phyloP scores from a whole-genome alignment of 805 yeast species.

The Candida michaelii region DNA sequence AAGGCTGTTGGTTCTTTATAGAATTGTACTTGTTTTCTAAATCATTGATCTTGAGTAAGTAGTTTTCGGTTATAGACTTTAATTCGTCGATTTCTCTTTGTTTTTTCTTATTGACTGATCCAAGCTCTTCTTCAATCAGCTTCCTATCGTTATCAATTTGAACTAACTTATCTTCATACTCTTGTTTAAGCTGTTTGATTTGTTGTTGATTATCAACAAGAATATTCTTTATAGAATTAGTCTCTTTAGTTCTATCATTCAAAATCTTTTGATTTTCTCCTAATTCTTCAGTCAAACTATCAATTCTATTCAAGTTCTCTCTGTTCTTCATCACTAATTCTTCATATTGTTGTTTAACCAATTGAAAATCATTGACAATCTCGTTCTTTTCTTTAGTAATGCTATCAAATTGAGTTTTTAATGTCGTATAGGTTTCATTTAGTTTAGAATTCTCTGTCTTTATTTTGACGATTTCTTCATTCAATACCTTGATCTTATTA shows the following conservation, averaged over 20 bases:
- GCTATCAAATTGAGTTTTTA: conserved; percentile 36
- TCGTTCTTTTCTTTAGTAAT: conserved; percentile 31
- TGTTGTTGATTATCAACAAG: conserved; percentile 67
- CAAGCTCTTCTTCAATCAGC: conserved; percentile 54
- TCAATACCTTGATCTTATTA: conserved; percentile 29
- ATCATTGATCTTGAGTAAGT: conserved; percentile 40
- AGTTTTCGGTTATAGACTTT: conserved; percentile 40
- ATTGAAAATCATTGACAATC: conserved; percentile 41
- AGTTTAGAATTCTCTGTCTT: conserved; percentile 45
- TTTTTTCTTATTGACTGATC: conserved; percentile 46
- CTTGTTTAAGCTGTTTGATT: conserved; percentile 51
- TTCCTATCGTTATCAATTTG: conserved; percentile 60
- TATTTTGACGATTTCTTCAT: conserved; percentile 38
- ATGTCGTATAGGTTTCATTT: conserved; percentile 37
- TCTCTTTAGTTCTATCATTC: conserved; percentile 80
- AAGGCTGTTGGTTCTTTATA: conserved; percentile 17
- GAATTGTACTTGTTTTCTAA: conserved; percentile 32
- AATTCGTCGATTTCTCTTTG: conserved; percentile 67
- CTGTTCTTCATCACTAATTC: conserved; percentile 65
- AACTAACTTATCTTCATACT: conserved; percentile 52
- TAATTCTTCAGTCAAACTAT: conserved; percentile 79
- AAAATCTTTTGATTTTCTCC: conserved; percentile 67
- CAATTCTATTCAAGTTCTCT: conserved; percentile 62
- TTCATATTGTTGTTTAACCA: conserved; percentile 65
- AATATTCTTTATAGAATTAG: conserved; percentile 66